Conservation (phyloP, 805 yeast genomes). For the Maudiozyma barnettii region DNA sequence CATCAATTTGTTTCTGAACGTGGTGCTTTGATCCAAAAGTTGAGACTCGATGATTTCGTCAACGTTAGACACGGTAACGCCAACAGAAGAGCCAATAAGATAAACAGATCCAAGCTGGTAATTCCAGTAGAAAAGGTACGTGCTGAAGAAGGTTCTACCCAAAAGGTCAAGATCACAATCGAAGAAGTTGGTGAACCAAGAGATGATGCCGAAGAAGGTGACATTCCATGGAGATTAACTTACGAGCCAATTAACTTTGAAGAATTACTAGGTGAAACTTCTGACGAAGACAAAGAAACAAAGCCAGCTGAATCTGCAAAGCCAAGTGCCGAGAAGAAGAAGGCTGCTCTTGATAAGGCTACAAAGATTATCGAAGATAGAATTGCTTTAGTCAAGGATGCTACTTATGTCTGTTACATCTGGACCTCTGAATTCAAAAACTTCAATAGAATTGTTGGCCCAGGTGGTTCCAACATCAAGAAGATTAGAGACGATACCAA, state of each 20-base stretch:
- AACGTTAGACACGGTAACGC: constrained; percentile 51
- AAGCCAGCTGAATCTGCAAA: constrained; percentile 32
- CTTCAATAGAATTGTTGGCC: constrained; percentile 64
- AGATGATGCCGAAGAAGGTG: constrained; percentile 19
- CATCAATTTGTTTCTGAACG: constrained; percentile 58
- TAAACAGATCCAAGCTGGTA: constrained; percentile 36
- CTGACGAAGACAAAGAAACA: constrained; percentile 40
- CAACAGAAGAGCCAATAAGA: constrained; percentile 40
- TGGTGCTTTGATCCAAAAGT: constrained; percentile 51
- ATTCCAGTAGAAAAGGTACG: constrained; percentile 40
- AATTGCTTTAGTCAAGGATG: constrained; percentile 38
- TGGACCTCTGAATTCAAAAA: constrained; percentile 43
- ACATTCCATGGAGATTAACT: constrained; percentile 60
- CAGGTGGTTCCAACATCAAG: constrained; percentile 61
- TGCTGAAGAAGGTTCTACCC: constrained; percentile 28
- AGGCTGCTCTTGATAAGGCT: constrained; percentile 32
- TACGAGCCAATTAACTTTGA: constrained; percentile 29
- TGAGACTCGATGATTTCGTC: constrained; percentile 44
- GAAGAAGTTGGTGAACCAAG: constrained; percentile 28
- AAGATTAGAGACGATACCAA: constrained; percentile 50
- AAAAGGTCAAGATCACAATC: constrained; percentile 39
- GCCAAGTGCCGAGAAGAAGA: constrained; percentile 35
- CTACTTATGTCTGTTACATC: constrained; percentile 49
- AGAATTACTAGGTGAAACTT: constrained; percentile 21
- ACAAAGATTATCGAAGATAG: constrained; percentile 37